Base-by-base conservation (phyloP, 1,139 yeast genomes). In the Suhomyces chickasaworum region DNA sequence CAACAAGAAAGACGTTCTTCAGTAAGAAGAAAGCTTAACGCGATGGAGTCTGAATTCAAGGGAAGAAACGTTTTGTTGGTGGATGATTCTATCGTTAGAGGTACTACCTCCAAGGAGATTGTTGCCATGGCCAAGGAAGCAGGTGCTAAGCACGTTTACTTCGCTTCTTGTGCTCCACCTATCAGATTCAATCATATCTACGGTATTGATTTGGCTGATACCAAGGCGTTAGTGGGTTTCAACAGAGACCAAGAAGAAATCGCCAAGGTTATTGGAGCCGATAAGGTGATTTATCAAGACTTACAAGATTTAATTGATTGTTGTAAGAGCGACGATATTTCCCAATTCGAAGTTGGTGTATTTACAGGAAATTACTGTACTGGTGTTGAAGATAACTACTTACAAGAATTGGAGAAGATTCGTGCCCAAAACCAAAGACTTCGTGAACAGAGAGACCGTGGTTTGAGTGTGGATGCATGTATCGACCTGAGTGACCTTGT, bases 91-190 rank as follows among this genome's bases (percentile, higher is more conserved):
- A 91, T 93, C 57, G 99, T 93, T 17, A 83, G 99, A 66, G 99
- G 99, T 53, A 93, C 99, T 29, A 93, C 99, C 1, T 90, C 97
- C 6, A 87, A 83, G 66, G 99, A 93, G 69, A 93, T 93, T 58
- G 96, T 95, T 25, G 88, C 84, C 57, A 93, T 93, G 99, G 99
- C 99, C 12, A 82, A 88, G 59, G 99, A 93, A 67, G 97, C 98
- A 4, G 99, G 99, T 46, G 99, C 99, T 35, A 83, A 81, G 51
- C 84, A 83, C 56, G 99, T 93, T 15, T 93, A 82, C 65, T 87
- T 95, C 67, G 99, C 99, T 0, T 88, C 96, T 17, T 95, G 98
- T 64, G 96, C 99, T 21, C 99, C 99, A 30, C 96, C 97, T 23
- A 93, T 93, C 61, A 82, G 99, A 67, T 83, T 77, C 69, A 93